phyloP scores from a whole-genome alignment of 768 basidiomycete species.

The Boletus vermiculosoides region DNA sequence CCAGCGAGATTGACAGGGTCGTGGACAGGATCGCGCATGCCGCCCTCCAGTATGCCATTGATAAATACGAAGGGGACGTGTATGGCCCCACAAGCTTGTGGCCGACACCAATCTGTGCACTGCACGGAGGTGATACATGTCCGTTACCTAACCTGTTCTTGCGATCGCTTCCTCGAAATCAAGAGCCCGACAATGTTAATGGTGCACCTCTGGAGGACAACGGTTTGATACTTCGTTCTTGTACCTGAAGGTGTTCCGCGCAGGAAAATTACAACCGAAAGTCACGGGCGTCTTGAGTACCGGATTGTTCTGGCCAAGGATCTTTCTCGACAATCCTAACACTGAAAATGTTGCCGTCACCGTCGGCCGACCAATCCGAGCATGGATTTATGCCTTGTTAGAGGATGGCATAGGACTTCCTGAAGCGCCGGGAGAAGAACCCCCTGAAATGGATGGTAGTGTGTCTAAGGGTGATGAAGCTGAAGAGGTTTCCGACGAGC shows the following conservation, averaged over 20 bases:
- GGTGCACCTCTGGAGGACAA: constrained; percentile 14
- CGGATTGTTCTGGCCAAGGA: constrained; percentile 63
- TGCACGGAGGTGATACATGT: constrained; percentile 60
- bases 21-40: constrained; percentile 70
- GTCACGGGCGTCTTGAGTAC: constrained; percentile 60
- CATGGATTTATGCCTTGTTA: constrained; percentile 66
- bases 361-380: constrained; percentile 59
- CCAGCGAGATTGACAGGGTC: constrained; percentile 61
- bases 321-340: constrained; percentile 82
- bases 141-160: constrained; percentile 54
- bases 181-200: constrained; percentile 22
- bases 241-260: constrained; percentile 64
- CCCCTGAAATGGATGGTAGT: constrained; percentile 19
- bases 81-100: constrained; percentile 44
- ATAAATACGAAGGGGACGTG: constrained; percentile 48
- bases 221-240: constrained; percentile 39
- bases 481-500: constrained; percentile 53
- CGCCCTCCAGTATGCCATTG: constrained; percentile 75
- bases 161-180: constrained; percentile 30
- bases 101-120: constrained; percentile 56
- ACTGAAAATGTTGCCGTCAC: constrained; percentile 61
- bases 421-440: constrained; percentile 23
- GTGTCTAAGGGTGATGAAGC: constrained; percentile 28
- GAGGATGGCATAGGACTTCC: constrained; percentile 67
- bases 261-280: constrained; percentile 56